Evolutionary conservation across 164 flowering plant genomes (phyloP).

Genomic region (Sedum album): DNA sequence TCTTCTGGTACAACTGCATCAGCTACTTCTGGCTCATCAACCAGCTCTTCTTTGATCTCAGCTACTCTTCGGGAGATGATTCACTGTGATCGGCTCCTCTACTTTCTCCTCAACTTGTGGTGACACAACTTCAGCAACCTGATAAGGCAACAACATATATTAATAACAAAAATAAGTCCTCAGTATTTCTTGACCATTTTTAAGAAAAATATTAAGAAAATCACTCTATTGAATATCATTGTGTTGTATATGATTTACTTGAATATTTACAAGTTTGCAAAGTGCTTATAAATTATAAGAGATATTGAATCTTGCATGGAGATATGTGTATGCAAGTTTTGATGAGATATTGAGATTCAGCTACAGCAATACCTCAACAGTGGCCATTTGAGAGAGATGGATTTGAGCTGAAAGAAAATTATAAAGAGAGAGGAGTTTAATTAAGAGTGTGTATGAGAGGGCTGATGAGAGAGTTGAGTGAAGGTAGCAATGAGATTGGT

Average conservation of each 20-base stretch:
- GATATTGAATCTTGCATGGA: background rate
- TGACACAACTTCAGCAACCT: slow-evolving; percentile 2
- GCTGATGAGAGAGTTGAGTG: slow-evolving; percentile 4
- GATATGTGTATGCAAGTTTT: background rate
- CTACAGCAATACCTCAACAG: background rate
- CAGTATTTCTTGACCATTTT: no score
- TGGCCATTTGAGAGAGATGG: background rate
- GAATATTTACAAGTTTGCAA: background rate
- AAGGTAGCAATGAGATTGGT: background rate
- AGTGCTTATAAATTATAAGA: background rate
- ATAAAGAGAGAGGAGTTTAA: background rate
- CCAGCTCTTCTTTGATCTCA: background rate
- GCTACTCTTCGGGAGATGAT: background rate
- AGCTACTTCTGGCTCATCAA: background rate
- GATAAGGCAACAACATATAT: background rate
- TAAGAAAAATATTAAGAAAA: no score
- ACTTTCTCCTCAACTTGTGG: background rate
- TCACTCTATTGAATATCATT: no score
- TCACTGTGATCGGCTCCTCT: background rate
- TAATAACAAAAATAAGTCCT: background rate
- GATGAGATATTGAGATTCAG: background rate
- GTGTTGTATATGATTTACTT: no score
- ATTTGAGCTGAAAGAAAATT: background rate
- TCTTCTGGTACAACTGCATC: background rate
- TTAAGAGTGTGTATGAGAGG: background rate